These are phyloP conservation scores for Microsporum ferrugineum DNA, from an alignment of 2,329 filamentous ascomycete species.

Conservation along the genomic window DNA sequence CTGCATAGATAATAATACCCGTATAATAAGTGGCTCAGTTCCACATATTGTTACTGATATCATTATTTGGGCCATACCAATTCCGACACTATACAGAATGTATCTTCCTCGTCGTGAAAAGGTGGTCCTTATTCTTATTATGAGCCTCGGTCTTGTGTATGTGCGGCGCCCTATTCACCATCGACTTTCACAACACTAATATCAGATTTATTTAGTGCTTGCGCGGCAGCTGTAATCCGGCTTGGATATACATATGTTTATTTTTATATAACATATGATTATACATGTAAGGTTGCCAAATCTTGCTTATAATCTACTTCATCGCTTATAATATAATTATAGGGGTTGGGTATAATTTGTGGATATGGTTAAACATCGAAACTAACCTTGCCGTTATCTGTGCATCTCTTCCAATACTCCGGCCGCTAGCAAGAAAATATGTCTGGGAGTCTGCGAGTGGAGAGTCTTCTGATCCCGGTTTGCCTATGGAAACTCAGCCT, in stretches of 20 bases:
- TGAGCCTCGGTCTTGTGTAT: conserved; percentile 14
- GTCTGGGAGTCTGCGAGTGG: no score
- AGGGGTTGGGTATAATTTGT: conserved; percentile 14
- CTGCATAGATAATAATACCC: no score
- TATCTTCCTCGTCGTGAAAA: conserved; percentile 11
- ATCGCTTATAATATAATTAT: no score
- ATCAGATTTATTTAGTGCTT: no score
- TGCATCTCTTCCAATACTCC: conserved; percentile 15
- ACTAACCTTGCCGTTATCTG: conserved; percentile 17
- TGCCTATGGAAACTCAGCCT: no score
- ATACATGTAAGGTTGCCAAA: not conserved
- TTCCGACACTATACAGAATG: conserved; percentile 12
- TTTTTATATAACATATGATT: no score
- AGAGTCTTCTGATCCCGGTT: no score
- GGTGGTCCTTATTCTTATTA: conserved; percentile 11
- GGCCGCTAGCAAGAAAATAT: conserved; percentile 4
- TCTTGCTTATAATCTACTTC: not conserved
- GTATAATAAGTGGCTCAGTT: not conserved
- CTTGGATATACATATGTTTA: no score
- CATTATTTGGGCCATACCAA: conserved; percentile 11
- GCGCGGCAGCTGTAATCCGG: no score
- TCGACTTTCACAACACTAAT: not conserved
- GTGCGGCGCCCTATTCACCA: not conserved
- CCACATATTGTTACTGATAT: conserved; percentile 12
- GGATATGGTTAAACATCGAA: conserved; percentile 15